A percentile compares a stretch with the other conserved stretches of the same genome.
Conservation (phyloP, 225 moss, liverwort and hornwort species). For the Neckera pumila region DNA sequence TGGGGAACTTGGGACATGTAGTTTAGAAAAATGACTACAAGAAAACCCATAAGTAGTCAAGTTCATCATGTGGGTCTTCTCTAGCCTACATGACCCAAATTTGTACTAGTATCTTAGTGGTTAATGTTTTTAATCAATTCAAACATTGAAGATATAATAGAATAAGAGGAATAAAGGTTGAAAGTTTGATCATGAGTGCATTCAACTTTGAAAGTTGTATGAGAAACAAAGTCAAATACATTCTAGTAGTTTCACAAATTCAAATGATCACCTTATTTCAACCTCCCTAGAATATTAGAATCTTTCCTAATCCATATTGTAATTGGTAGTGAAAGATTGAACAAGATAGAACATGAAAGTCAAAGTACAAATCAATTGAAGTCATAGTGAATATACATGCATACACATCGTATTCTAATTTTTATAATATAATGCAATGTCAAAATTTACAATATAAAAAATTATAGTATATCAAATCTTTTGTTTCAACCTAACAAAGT, state of each 20-base stretch:
- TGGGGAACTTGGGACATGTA: rapidly evolving
- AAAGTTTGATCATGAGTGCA: not conserved
- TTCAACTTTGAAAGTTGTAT: not conserved
- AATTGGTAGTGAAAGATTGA: not conserved
- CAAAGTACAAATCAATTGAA: not conserved
- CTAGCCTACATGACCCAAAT: rapidly evolving
- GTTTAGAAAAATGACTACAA: not conserved
- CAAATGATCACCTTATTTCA: not conserved
- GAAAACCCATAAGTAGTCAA: not conserved
- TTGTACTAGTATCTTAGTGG: not conserved
- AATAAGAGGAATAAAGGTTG: not conserved
- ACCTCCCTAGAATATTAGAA: not conserved
- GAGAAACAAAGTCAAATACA: not conserved
- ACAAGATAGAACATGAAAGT: not conserved
- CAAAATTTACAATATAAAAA: not conserved
- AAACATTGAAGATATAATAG: not conserved
- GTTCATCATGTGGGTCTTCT: not conserved
- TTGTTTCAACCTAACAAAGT: not conserved
- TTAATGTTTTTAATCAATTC: not conserved
- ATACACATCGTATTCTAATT: too few species aligned
- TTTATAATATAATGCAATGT: not conserved
- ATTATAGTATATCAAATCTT: not conserved
- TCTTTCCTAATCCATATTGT: not conserved
- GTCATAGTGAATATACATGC: too few species aligned
- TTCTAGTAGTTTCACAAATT: not conserved